Base-by-base conservation (phyloP, 208 protist species). In the Leishmania lainsoni region DNA sequence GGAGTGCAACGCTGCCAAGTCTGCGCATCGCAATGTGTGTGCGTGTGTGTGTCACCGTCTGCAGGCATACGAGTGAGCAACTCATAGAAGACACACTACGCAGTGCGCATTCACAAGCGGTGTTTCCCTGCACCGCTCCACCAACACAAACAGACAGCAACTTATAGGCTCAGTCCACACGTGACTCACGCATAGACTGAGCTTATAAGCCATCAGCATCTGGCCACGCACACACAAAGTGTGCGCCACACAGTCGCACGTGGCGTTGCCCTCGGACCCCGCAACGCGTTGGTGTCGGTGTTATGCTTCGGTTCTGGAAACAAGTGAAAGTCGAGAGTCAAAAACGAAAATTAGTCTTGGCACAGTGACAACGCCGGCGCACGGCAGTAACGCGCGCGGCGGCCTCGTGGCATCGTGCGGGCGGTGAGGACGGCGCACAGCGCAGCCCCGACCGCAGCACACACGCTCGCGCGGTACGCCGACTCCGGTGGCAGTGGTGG, bases 361-460 rank as follows among this genome's bases (percentile, higher is more conserved):
- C 77, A 68, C 16, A 77, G 51, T 85, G 81, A 85, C 81, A 85
- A 85, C 81, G 81, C 81, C 73, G 65, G 81, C 29, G 80, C 75
- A 76, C 81, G 22, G 72, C 81, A 49, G 32, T 42, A n/a, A n/a
- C 75, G 16, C 45, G 61, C 61, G 58, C n/a, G 58, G 75, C 32
- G 59, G 75, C 49, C 45, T 16, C 45, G 29, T 32, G 49, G 52
- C 26, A 17, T 32, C 26, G 52, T 35, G 39, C 2, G 1, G 29
- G 51, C 72, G 54, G 49, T 58, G 72, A 56, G 72, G 72, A 48
- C 72, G 72, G 49, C 72, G 72, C 72, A 5, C 49, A 63, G 72
- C 32, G 32, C 49, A 39, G 72, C 51, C 72, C 72, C 52, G 52
- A 56, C 72, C 29, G 16, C 39, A 63, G 17, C 51, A 39, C 45